Base-by-base conservation (phyloP, 352 stramenopile genomes). In the Pythium rhizo-oryzae region DNA sequence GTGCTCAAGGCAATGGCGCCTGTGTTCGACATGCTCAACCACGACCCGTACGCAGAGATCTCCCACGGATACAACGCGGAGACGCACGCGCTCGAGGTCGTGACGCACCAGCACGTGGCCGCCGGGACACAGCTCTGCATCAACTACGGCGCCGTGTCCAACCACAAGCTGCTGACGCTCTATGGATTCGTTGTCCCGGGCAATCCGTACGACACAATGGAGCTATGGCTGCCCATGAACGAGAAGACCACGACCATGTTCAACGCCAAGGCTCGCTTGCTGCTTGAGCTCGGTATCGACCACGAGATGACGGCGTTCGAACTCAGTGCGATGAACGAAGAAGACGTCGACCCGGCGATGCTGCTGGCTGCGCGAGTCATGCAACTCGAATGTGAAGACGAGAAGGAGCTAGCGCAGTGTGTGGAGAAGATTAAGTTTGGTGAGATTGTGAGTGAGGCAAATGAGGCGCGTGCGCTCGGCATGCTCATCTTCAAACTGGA, bases 11-110 rank as follows among this genome's bases (percentile, higher is more conserved):
- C 82, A 5, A 95, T 95, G 87, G 81, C 91, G 12, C 87, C 87
- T 0, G 87, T 95, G 25, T 95, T 95, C 47, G 87, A 95, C 70
- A 93, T 95, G 85, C 74, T 95, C 55, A 95, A 95, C 70, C 85
- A 95, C 68, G 79, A 92, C 66, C 83, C 85, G 12, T 74, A 82
- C 60, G 87, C 84, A 12, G 80, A 92, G 65, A 88, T 93, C 78
- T 81, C 71, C 5, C 87, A 95, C 69, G 82, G 78, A 28, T 87
- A 83, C 65, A 85, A 95, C 59, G 52, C 74, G 30, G 59, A 76
- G 0, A 77, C 70, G 24, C 60, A 88, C 24, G 62, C 59, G 6
- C 89, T 95, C 43, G 80, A 84, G 65, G 78, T 95, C 23, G 79
- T 90, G 43, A 91, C 75, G 46, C 79, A 92, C 65, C 83, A 93